A percentile compares a stretch with the other conserved stretches of the same genome.
Evolutionary conservation across 192 early-diverging fungal species (phyloP).

Genomic region (Podila minutissima): DNA sequence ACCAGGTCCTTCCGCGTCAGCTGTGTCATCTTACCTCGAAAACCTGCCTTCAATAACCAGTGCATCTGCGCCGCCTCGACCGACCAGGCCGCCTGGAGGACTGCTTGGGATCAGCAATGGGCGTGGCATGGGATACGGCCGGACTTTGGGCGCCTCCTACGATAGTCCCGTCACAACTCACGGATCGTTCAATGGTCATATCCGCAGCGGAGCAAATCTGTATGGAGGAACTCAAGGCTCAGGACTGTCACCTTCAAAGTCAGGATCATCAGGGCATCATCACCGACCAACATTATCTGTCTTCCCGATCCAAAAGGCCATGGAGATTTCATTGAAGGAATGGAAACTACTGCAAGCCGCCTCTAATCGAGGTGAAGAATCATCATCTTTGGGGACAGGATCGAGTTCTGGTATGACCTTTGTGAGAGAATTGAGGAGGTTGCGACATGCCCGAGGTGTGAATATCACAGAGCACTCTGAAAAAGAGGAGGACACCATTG

Average conservation of each 20-base stretch:
- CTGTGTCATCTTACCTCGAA: slow-evolving; percentile 44
- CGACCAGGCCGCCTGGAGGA: slow-evolving; percentile 40
- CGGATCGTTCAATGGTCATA: slow-evolving; percentile 47
- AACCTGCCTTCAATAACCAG: slow-evolving; percentile 27
- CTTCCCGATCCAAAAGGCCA: slow-evolving; percentile 49
- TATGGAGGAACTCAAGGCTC: slow-evolving; percentile 31
- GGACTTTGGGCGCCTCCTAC: slow-evolving; percentile 32
- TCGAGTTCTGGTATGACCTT: slow-evolving; percentile 39
- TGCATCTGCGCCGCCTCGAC: slow-evolving; percentile 18
- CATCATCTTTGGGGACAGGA: slow-evolving; percentile 38
- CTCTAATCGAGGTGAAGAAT: slow-evolving; percentile 25
- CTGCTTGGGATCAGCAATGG: slow-evolving; percentile 46
- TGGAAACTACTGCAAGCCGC: slow-evolving; percentile 31
- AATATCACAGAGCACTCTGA: slow-evolving; percentile 34
- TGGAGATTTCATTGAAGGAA: slow-evolving; percentile 48
- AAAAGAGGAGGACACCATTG: slow-evolving; percentile 14
- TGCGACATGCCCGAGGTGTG: slow-evolving; percentile 19
- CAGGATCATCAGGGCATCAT: slow-evolving; percentile 11
- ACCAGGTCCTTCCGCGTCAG: slow-evolving; percentile 16
- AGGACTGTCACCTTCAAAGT: slow-evolving; percentile 11
- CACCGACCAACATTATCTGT: slow-evolving; percentile 27
- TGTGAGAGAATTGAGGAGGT: slow-evolving; percentile 38
- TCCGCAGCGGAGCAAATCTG: slow-evolving; percentile 43
- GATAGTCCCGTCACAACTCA: slow-evolving; percentile 38
- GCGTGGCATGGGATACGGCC: slow-evolving; percentile 41